phyloP scores from a whole-genome alignment of 805 yeast species.

The Pichia eremophila region DNA sequence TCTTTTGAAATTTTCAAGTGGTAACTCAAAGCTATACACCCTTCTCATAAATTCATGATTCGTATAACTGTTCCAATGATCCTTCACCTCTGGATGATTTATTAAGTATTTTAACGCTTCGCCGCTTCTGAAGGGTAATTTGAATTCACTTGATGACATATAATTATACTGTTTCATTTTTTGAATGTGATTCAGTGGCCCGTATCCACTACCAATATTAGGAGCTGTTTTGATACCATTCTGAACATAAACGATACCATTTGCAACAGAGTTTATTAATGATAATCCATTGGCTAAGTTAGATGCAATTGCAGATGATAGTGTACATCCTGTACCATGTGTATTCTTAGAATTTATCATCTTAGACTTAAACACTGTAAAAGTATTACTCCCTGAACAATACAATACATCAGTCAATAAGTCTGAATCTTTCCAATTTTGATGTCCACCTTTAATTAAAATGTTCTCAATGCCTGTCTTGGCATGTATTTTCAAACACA shows the following conservation, averaged over 20 bases:
- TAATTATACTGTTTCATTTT: background rate
- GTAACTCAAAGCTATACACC: constrained; percentile 44
- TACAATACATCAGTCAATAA: constrained; percentile 8
- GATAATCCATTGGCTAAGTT: constrained; percentile 50
- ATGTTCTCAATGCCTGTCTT: constrained; percentile 2
- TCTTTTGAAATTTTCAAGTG: constrained; percentile 36
- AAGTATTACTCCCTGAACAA: background rate
- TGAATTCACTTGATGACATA: background rate
- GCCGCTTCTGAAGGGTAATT: constrained; percentile 22
- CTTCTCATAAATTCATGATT: constrained; percentile 52
- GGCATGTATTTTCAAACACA: constrained; percentile 1
- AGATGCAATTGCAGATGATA: constrained; percentile 73
- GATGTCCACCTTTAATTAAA: constrained; percentile 21
- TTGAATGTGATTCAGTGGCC: constrained; percentile 64
- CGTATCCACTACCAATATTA: constrained; percentile 31
- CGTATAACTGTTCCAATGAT: constrained; percentile 49
- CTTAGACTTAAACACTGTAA: constrained; percentile 3
- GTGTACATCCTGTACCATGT: constrained; percentile 90
- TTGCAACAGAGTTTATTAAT: constrained; percentile 40
- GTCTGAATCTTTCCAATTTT: constrained; percentile 2
- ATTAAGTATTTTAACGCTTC: constrained; percentile 38
- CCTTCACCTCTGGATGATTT: constrained; percentile 44
- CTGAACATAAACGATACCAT: constrained; percentile 58
- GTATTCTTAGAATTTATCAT: constrained; percentile 31
- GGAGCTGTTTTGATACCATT: constrained; percentile 44